Evolutionary conservation across 2,329 filamentous ascomycete genomes (phyloP).

Genomic region (Fusarium fujikuroi): DNA sequence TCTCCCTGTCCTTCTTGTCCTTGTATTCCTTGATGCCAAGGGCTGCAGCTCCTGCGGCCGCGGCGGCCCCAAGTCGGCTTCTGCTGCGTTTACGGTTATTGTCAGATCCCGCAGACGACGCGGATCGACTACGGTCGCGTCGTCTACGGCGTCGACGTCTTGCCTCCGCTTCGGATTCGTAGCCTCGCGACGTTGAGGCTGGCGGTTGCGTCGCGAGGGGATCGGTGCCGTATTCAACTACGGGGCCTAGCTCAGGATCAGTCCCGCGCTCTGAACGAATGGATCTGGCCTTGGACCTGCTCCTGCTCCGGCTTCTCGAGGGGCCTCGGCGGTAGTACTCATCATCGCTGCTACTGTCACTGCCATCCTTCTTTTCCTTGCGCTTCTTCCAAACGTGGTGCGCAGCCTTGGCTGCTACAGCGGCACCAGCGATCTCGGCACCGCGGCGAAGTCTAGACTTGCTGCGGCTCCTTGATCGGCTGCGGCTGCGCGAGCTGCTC

Average conservation of each 20-base stretch:
- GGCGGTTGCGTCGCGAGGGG: constrained; percentile 61
- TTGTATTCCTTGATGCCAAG: constrained; percentile 71
- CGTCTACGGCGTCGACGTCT: constrained; percentile 53
- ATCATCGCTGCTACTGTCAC: constrained; percentile 49
- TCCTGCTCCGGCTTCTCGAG: constrained; percentile 54
- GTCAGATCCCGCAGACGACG: constrained; percentile 49
- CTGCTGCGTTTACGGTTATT: constrained; percentile 61
- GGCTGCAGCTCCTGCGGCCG: constrained; percentile 69
- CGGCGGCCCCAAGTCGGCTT: constrained; percentile 65
- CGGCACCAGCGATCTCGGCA: constrained; percentile 70
- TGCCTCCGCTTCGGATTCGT: constrained; percentile 62
- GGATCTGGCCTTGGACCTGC: constrained; percentile 64
- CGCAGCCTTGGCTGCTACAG: constrained; percentile 68
- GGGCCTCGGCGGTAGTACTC: constrained; percentile 51
- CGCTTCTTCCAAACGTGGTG: constrained; percentile 70
- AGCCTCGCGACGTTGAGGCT: constrained; percentile 51
- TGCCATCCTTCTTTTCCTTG: constrained; percentile 68
- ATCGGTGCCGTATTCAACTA: constrained; percentile 73
- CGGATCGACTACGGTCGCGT: constrained; percentile 50
- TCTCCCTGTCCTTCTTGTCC: constrained; percentile 53
- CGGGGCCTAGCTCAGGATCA: constrained; percentile 72
- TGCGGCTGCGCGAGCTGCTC: constrained; percentile 38
- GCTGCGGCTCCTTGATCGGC: constrained; percentile 49
- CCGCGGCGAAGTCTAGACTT: constrained; percentile 62
- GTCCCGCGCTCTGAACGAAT: constrained; percentile 62